Base-by-base conservation (phyloP, 2,329 filamentous ascomycete species). In the Aspergillus tubingensis region DNA sequence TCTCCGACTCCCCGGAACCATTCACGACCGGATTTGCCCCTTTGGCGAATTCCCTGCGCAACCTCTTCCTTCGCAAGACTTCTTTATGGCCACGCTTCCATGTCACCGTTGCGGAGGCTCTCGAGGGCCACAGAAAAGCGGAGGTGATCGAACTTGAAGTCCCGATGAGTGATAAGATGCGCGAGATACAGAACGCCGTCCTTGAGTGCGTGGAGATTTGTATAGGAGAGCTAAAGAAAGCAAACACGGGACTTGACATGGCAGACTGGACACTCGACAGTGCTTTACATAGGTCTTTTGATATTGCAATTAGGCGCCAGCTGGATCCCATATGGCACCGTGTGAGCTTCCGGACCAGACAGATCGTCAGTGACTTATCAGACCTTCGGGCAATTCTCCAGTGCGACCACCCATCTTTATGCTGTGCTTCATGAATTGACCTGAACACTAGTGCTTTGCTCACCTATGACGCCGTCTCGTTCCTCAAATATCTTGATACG, bases 81-180 rank as follows among this genome's bases (percentile, higher is more conserved):
- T 93, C 93, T 0, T 78, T 99, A 13, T 99, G 94, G 88, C 95
- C 95, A 3, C 86, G 95, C 19, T 99, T 97, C 70, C 95, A 99
- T 72, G 86, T 96, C 60, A 88, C 91, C 0, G 92, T 99, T 5
- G 92, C 93, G 0, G 87, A 92, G 68, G 92, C 92, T 2, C 82
- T 99, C 2, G 95, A 99, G 76, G 93, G 93, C 8, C 91, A 91
- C 74, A 89, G 90, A 71, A 96, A 94, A 73, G 94, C 95, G 4
- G 95, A 99, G 77, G 95, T 99, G 49, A 96, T 99, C 65, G 95
- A 99, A 77, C 83, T 98, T 23, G 95, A 97, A 76, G 90, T 99
- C 5, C 89, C 91, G 27, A 98, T 99, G 94, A 96, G 92, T 5
- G 91, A 96, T 39, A 85, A 88, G 53, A 99, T 99, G 95, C 86